phyloP scores from a whole-genome alignment of 148 eudicot genomes.

The Fagopyrum tataricum region DNA sequence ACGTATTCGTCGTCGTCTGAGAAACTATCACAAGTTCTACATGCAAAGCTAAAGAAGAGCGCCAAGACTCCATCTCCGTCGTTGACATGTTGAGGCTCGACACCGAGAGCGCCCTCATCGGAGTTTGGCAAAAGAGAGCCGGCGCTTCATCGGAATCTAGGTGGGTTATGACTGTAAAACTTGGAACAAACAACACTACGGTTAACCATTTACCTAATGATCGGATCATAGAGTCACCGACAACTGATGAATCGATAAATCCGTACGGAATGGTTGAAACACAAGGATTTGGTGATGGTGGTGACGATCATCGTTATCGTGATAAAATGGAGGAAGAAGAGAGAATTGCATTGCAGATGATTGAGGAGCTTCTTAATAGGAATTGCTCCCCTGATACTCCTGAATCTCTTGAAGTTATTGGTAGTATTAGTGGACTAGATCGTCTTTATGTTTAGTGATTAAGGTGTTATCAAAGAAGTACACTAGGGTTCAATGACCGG shows the following conservation, averaged over 20 bases:
- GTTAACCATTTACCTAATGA: background rate
- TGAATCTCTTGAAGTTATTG: constrained; percentile 6
- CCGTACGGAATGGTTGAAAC: background rate
- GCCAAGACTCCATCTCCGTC: constrained; percentile 45
- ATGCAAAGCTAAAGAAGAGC: constrained; percentile 47
- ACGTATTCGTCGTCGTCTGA: constrained; percentile 14
- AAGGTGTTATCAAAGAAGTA: background rate
- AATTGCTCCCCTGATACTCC: constrained; percentile 16
- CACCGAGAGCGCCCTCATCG: constrained; percentile 53
- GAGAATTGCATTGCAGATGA: constrained; percentile 41
- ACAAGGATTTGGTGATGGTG: background rate
- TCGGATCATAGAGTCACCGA: background rate
- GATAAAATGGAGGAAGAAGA: constrained; percentile 28
- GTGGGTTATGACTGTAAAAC: constrained; percentile 51
- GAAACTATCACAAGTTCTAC: constrained; percentile 33
- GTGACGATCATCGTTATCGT: constrained; percentile 4
- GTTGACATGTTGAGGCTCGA: constrained; percentile 60
- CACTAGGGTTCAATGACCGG: background rate
- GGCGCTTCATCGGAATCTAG: constrained; percentile 37
- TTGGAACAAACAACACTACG: constrained; percentile 21
- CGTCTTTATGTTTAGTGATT: constrained; percentile 1
- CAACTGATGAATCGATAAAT: background rate
- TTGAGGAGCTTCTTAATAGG: constrained; percentile 35
- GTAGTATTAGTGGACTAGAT: constrained; percentile 1
- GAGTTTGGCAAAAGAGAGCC: constrained; percentile 60